Percentiles rank a stretch among this genome's conserved stretches.
Conservation (phyloP, 2,329 filamentous ascomycete genomes). For the Tolypocladium amazonense region DNA sequence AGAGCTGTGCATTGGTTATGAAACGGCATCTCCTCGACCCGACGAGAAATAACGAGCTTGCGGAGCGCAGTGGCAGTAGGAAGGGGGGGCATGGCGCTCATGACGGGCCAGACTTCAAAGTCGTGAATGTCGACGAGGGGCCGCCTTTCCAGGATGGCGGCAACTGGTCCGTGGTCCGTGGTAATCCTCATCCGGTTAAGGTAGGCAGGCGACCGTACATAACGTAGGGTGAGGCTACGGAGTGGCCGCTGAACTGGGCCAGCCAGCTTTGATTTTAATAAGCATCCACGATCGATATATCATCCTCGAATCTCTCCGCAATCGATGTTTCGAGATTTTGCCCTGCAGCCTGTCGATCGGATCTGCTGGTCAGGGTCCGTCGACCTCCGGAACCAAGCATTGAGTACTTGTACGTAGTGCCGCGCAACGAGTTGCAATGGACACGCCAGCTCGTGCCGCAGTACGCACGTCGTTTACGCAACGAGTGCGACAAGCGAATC, state of each 20-base stretch:
- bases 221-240: not conserved
- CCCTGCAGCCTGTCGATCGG: not conserved
- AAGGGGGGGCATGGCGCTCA: not conserved
- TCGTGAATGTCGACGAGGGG: not conserved
- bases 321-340: not conserved
- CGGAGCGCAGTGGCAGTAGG: not conserved
- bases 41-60: not conserved
- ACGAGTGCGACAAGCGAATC: not conserved
- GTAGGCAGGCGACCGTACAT: not conserved
- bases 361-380: not conserved
- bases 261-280: not conserved
- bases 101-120: not conserved
- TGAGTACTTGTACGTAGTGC: not conserved
- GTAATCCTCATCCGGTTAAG: not conserved
- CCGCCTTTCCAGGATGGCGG: not conserved
- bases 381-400: not conserved
- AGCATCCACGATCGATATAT: not conserved
- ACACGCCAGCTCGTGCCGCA: not conserved
- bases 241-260: not conserved
- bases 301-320: not conserved
- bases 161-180: not conserved
- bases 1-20: not conserved
- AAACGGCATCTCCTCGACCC: not conserved
- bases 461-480: not conserved
- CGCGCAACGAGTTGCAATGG: not conserved